Evolutionary conservation across 352 stramenopile genomes (phyloP).

Genomic region (Globisporangium nunn): DNA sequence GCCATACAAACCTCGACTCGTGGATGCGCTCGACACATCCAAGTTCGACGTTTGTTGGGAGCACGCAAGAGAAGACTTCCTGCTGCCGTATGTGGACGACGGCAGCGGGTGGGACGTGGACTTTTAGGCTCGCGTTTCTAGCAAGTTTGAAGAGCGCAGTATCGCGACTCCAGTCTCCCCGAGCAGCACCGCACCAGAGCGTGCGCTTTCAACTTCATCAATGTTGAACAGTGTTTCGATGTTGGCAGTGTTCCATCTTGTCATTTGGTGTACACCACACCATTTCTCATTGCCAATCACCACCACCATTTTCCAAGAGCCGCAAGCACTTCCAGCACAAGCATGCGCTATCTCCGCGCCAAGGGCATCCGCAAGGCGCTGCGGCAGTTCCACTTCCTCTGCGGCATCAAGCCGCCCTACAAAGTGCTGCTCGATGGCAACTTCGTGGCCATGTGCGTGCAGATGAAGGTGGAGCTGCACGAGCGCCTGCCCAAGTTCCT

Average conservation of each 20-base stretch:
- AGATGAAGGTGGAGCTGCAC: slow-evolving; percentile 82
- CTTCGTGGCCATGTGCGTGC: slow-evolving; percentile 82
- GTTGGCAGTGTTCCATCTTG: too few species aligned
- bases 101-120: slow-evolving; percentile 74
- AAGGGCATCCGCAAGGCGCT: slow-evolving; percentile 86
- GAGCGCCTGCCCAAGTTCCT: slow-evolving; percentile 78
- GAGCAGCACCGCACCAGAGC: too few species aligned
- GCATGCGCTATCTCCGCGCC: slow-evolving; percentile 74
- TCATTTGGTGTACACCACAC: too few species aligned
- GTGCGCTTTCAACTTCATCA: too few species aligned
- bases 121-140: slow-evolving; percentile 32
- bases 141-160: too few species aligned
- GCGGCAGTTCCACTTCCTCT: slow-evolving; percentile 85
- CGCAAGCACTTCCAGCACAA: not conserved
- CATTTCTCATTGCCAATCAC: too few species aligned
- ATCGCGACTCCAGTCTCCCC: too few species aligned
- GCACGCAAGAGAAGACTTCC: slow-evolving; percentile 31
- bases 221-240: too few species aligned
- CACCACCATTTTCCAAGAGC: not conserved
- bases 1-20: slow-evolving; percentile 87
- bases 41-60: slow-evolving; percentile 85
- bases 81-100: slow-evolving; percentile 43
- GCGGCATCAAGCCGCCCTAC: slow-evolving; percentile 81
- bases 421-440: slow-evolving; percentile 81
- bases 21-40: slow-evolving; percentile 85